A percentile compares a stretch with the other conserved stretches of the same genome.
Conservation (phyloP, 2,329 filamentous ascomycete genomes). For the Seiridium unicorne region DNA sequence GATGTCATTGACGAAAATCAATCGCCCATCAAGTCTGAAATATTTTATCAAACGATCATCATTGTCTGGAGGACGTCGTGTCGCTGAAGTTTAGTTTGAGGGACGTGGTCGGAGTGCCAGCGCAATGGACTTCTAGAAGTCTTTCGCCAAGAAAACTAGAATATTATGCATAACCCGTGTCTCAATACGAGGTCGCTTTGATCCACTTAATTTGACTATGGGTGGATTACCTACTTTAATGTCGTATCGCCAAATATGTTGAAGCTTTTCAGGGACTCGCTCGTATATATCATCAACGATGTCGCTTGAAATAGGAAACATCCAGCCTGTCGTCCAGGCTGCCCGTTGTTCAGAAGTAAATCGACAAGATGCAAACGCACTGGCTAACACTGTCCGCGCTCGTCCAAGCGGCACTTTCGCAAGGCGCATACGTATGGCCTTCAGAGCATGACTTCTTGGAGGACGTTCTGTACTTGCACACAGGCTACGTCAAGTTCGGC, state of each 20-base stretch:
- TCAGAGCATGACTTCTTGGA: constrained; percentile 11
- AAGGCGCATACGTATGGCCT: constrained; percentile 12
- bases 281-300: too few relatives aligned
- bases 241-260: not conserved
- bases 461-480: constrained; percentile 10
- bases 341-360: not conserved
- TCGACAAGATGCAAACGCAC: not conserved
- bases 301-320: too few relatives aligned
- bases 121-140: not conserved
- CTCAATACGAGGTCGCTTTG: not conserved
- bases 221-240: not conserved
- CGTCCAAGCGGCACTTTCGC: not conserved
- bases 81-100: too few relatives aligned
- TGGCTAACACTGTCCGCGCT: not conserved
- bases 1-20: too few relatives aligned
- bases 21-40: too few relatives aligned
- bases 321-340: not conserved
- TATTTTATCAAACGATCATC: too few relatives aligned
- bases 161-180: not conserved
- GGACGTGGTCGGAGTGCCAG: not conserved
- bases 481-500: constrained; percentile 9
- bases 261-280: not conserved
- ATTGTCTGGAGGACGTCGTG: too few relatives aligned
- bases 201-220: not conserved
- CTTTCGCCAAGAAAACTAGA: not conserved